These are phyloP conservation scores for Eucalyptus curtisii DNA, from an alignment of 345 rosid genomes.

Conservation along the genomic window DNA sequence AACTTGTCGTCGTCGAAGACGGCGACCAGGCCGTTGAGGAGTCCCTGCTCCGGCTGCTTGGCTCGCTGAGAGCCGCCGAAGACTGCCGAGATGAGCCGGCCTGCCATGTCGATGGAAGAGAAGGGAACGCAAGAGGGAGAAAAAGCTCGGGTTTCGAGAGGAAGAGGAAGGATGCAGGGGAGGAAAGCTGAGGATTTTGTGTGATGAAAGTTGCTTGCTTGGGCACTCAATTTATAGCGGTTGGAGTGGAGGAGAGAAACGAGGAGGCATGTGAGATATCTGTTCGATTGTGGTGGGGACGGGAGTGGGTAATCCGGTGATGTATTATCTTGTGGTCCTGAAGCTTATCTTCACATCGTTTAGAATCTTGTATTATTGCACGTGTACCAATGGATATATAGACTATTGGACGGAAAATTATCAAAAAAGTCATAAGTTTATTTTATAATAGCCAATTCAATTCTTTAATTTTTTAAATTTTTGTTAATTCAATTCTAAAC, in stretches of 20 bases:
- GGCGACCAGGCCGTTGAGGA: neutral
- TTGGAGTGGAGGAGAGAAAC: neutral
- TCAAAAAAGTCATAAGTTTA: no score
- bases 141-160: neutral
- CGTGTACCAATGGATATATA: neutral
- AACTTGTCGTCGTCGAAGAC: neutral
- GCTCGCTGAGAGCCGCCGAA: neutral
- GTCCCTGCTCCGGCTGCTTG: neutral
- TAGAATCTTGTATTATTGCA: neutral
- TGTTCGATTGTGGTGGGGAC: neutral
- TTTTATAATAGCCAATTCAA: accelerated
- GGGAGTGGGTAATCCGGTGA: neutral
- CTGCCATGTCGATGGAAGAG: neutral
- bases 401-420: accelerated
- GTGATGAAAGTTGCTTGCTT: neutral
- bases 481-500: accelerated
- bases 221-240: neutral
- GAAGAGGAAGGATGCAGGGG: neutral
- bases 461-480: no score
- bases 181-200: neutral
- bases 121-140: neutral
- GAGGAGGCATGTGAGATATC: neutral
- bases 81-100: neutral
- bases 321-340: neutral
- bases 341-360: neutral